Evolutionary conservation across 768 basidiomycete species (phyloP).

Genomic region (Austroboletus festivus): DNA sequence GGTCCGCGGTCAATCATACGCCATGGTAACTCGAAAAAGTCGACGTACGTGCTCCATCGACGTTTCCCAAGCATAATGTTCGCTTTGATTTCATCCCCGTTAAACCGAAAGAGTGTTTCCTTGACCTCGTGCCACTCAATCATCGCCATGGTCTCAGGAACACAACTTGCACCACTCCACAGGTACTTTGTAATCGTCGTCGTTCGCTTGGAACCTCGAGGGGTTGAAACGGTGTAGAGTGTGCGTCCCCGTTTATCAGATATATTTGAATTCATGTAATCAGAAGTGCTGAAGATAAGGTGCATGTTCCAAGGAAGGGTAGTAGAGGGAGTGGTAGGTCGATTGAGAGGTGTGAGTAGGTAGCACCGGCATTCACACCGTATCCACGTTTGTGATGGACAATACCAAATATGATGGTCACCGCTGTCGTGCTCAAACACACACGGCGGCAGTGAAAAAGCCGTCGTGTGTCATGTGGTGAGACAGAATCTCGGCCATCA

Average conservation of each 20-base stretch:
- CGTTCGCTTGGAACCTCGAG: constrained; percentile 9
- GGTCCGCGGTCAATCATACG: not conserved
- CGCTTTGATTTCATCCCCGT: constrained; percentile 27
- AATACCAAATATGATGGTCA: not conserved
- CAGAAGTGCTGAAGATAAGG: constrained; percentile 20
- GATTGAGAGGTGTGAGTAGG: too few species aligned
- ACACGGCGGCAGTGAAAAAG: too few species aligned
- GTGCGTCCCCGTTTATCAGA: constrained; percentile 17
- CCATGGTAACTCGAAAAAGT: not conserved
- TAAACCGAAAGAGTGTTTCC: constrained; percentile 29
- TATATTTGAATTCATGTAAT: constrained; percentile 19
- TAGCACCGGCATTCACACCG: not conserved
- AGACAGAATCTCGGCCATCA: constrained; percentile 12
- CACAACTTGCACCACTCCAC: constrained; percentile 17
- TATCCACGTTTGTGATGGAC: too few species aligned
- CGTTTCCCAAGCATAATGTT: constrained; percentile 21
- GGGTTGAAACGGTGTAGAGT: constrained; percentile 22
- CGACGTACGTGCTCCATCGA: constrained; percentile 23
- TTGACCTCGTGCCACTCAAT: constrained; percentile 34
- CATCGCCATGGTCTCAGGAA: constrained; percentile 30
- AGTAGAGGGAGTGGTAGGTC: not conserved
- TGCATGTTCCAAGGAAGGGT: constrained; percentile 8
- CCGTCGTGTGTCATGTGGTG: constrained; percentile 15
- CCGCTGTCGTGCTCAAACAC: not conserved
- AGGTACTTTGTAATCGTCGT: constrained; percentile 26